A percentile compares a stretch with the other conserved stretches of the same genome.
These are phyloP conservation scores for Anisodus tanguticus DNA, from an alignment of 257 asterid genomes.

Conservation along the genomic window DNA sequence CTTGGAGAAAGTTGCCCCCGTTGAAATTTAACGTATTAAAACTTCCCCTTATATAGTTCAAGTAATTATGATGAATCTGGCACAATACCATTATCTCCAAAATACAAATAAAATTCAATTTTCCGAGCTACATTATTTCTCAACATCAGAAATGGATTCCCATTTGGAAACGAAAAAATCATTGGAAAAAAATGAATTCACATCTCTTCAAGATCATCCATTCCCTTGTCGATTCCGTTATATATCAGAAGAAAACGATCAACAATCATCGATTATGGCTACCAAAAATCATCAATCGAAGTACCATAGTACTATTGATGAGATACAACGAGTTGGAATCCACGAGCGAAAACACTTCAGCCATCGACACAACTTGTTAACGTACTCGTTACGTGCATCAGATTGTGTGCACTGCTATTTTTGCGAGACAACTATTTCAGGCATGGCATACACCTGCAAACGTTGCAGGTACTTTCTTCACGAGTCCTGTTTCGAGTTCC, in stretches of 20 bases:
- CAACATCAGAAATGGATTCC: neutral
- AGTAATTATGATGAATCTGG: neutral
- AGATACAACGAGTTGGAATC: neutral
- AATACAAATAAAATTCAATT: neutral
- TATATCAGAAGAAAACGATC: neutral
- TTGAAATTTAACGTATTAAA: constrained; percentile 11
- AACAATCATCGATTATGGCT: neutral
- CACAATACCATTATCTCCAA: constrained; percentile 14
- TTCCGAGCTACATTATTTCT: neutral
- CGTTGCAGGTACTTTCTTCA: constrained; percentile 19
- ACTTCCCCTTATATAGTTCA: constrained; percentile 1
- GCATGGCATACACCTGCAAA: constrained; percentile 20
- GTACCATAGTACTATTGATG: neutral
- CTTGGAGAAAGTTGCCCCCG: neutral
- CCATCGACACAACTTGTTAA: constrained; percentile 25
- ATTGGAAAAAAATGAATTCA: constrained; percentile 1
- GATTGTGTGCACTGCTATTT: constrained; percentile 2
- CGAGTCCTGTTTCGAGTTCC: constrained; percentile 13
- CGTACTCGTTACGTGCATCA: constrained; percentile 22
- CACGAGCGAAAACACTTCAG: neutral
- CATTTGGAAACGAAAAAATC: neutral
- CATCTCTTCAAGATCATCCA: neutral
- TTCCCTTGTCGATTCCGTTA: constrained; percentile 24
- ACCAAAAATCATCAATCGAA: neutral
- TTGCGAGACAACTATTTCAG: constrained; percentile 9